phyloP scores from a whole-genome alignment of 2,329 filamentous ascomycete species.

The Raffaelea albimanens region DNA sequence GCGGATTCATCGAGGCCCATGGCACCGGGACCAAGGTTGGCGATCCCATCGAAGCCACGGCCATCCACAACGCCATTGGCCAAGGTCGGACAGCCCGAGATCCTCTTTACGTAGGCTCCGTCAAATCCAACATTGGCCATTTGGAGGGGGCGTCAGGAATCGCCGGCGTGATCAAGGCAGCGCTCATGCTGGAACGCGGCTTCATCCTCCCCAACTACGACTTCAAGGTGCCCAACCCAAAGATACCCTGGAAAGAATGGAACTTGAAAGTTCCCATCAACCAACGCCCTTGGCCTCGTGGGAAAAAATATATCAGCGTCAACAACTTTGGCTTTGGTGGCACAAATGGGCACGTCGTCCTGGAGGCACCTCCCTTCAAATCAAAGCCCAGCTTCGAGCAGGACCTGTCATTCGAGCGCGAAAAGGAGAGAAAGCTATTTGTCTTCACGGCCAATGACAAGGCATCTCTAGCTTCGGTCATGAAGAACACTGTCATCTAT shows the following conservation, averaged over 20 bases:
- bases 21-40: slow-evolving; percentile 46
- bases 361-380: slow-evolving; percentile 27
- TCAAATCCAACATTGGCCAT: slow-evolving; percentile 36
- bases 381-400: slow-evolving; percentile 20
- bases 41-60: slow-evolving; percentile 42
- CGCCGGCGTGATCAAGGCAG: slow-evolving; percentile 40
- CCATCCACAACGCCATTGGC: slow-evolving; percentile 27
- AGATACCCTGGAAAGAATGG: slow-evolving; percentile 40
- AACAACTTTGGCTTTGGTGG: slow-evolving; percentile 39
- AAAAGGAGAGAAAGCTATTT: slow-evolving; percentile 29
- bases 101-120: slow-evolving; percentile 23
- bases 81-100: slow-evolving; percentile 15
- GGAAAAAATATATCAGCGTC: slow-evolving; percentile 40
- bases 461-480: slow-evolving; percentile 18
- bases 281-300: slow-evolving; percentile 34
- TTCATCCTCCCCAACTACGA: slow-evolving; percentile 40
- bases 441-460: slow-evolving; percentile 32
- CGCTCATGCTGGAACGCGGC: slow-evolving; percentile 39
- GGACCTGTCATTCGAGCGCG: slow-evolving; percentile 18
- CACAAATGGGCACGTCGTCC: slow-evolving; percentile 34
- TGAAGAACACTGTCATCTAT: slow-evolving; percentile 31
- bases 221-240: slow-evolving; percentile 38
- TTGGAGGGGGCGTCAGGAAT: slow-evolving; percentile 41
- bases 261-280: slow-evolving; percentile 36
- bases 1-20: slow-evolving; percentile 41